Conservation (phyloP, 495 filamentous ascomycete genomes). For the Lasiosphaeriaceae sp. region DNA sequence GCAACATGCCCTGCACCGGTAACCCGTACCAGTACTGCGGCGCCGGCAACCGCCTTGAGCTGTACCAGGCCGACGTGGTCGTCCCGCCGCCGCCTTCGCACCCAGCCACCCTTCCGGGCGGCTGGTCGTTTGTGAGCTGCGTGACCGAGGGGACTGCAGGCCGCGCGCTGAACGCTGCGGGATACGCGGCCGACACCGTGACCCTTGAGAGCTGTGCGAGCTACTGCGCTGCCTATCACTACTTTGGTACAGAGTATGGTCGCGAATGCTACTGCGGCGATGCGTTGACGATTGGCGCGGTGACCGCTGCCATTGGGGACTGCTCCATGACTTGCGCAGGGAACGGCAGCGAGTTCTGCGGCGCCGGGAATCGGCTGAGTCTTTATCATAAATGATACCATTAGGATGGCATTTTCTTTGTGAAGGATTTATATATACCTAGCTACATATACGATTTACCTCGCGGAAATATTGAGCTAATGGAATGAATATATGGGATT, state of each 20-base stretch:
- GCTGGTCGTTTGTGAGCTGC: conserved; percentile 35
- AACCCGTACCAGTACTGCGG: conserved; percentile 40
- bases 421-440: too few relatives aligned
- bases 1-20: conserved; percentile 39
- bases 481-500: too few relatives aligned
- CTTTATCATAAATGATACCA: conserved; percentile 16
- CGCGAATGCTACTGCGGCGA: conserved; percentile 39
- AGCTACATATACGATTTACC: too few relatives aligned
- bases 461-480: too few relatives aligned
- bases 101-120: conserved; percentile 19
- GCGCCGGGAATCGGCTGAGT: conserved; percentile 34
- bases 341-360: conserved; percentile 33
- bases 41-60: conserved; percentile 31
- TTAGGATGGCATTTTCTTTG: too few relatives aligned
- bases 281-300: conserved; percentile 26
- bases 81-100: conserved; percentile 15
- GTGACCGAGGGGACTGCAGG: conserved; percentile 31
- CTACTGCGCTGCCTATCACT: conserved; percentile 31
- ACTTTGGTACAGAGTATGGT: conserved; percentile 38
- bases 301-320: conserved; percentile 19
- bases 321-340: conserved; percentile 40
- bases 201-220: conserved; percentile 36
- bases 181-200: conserved; percentile 22
- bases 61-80: conserved; percentile 29
- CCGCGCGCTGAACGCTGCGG: conserved; percentile 21